A percentile compares a stretch with the other conserved stretches of the same genome.
Conservation (phyloP, 371 early-diverging fungal genomes). For the Circinella minor region DNA sequence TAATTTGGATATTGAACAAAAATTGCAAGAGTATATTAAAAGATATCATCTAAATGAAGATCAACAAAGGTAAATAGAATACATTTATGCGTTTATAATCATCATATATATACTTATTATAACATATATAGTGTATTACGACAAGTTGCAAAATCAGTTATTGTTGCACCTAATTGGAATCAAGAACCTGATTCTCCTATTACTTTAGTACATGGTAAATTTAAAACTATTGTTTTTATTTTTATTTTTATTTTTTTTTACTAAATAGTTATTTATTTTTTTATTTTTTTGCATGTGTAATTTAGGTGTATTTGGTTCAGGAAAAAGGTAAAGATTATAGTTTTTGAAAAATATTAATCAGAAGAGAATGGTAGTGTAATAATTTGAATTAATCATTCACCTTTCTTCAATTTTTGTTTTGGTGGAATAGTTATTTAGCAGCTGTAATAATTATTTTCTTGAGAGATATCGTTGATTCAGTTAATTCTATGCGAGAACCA, state of each 20-base stretch:
- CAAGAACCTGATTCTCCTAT: slow-evolving; percentile 41
- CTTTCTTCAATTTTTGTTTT: neutral
- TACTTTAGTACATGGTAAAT: slow-evolving; percentile 58
- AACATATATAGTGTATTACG: slow-evolving; percentile 50
- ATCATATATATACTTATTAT: slow-evolving; percentile 3
- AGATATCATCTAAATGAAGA: slow-evolving; percentile 65
- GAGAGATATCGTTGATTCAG: slow-evolving; percentile 59
- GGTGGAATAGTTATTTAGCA: slow-evolving; percentile 64
- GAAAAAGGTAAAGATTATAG: slow-evolving; percentile 64
- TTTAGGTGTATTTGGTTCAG: slow-evolving; percentile 77
- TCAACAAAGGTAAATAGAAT: slow-evolving; percentile 50
- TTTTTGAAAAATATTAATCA: too few species aligned
- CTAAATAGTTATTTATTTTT: neutral
- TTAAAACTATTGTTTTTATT: too few species aligned
- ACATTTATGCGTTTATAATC: too few species aligned
- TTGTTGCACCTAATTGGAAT: slow-evolving; percentile 54
- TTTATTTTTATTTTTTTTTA: neutral
- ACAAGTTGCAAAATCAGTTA: slow-evolving; percentile 57
- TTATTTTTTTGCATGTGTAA: neutral
- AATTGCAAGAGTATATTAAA: slow-evolving; percentile 37
- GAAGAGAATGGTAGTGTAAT: too few species aligned
- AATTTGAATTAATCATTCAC: neutral
- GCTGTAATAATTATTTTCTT: slow-evolving; percentile 79
- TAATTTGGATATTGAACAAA: slow-evolving; percentile 46
- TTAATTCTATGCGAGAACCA: slow-evolving; percentile 34